Evolutionary conservation across 805 yeast genomes (phyloP), one percentile per base, ranked within the genome.

Genomic region (Candida gorgasii): DNA sequence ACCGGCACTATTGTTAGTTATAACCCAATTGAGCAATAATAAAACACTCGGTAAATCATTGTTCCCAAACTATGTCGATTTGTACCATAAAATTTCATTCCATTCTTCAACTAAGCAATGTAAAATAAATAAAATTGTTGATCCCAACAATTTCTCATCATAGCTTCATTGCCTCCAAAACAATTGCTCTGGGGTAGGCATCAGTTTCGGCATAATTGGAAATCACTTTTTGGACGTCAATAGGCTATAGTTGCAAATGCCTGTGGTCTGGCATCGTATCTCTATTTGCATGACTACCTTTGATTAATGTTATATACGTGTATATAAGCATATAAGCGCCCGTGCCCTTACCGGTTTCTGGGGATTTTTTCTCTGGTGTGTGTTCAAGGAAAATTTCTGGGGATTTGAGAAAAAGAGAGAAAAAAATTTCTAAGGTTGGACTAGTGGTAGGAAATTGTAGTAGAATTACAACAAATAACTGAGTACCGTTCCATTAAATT

Each of bases 101-200:
- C 24, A 20, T 7, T 7, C 24, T 9, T 20, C 9, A 20, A 6
- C 24, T 6, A 20, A 20, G 9, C 6, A 20, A 7, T 20, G 9
- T 20, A 9, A 20, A 20, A 6, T 6, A 7, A 7, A 20, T 20
- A 20, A 4, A 27, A 5, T n/a, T 13, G 30, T 7, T 18, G 4
- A 13, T 31, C 35, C 35, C 35, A 31, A 31, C 35, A 31, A 20
- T 18, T 31, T 31, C 35, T 31, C 35, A 31, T 31, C 22, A n/a
- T 30, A 16, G 24, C 24, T 22, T 9, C n/a, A 28, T 28, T 28
- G 17, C 15, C 31, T 13, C 15, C 17, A 26, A 26, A 4, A 26
- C 5, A 13, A 28, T 5, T 28, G 9, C 17, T 13, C 17, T 14
- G 12, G 17, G 5, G 6, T 28, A 5, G 15, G 9, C 9, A 7